Evolutionary conservation across 768 basidiomycete genomes (phyloP).

Genomic region (Psilocybe cyanescens): DNA sequence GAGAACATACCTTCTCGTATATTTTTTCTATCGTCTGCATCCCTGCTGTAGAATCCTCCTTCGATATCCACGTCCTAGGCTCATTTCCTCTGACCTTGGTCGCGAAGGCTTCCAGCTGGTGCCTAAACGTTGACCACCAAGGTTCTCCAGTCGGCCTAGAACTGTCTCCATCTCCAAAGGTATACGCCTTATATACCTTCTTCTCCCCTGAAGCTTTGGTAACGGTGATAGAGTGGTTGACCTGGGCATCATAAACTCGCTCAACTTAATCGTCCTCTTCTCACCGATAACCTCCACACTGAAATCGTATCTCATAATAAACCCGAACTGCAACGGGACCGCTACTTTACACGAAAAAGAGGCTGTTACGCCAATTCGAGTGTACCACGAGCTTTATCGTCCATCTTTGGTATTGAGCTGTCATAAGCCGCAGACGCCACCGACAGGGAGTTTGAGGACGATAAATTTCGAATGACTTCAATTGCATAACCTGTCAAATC

Average conservation of each 20-base stretch:
- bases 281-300: constrained; percentile 43
- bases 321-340: constrained; percentile 30
- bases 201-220: constrained; percentile 23
- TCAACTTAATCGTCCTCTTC: constrained; percentile 35
- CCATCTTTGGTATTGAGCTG: constrained; percentile 34
- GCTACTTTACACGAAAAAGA: constrained; percentile 39
- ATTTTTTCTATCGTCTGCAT: constrained; percentile 50
- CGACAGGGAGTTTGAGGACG: constrained; percentile 43
- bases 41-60: constrained; percentile 43
- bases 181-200: constrained; percentile 47
- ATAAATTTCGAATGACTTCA: constrained; percentile 49
- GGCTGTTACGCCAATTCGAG: constrained; percentile 43
- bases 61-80: constrained; percentile 45
- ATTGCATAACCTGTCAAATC: constrained; percentile 49
- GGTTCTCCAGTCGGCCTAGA: constrained; percentile 35
- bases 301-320: constrained; percentile 43
- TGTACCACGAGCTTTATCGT: constrained; percentile 43
- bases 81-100: constrained; percentile 48
- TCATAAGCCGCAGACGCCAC: constrained; percentile 40
- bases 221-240: constrained; percentile 50
- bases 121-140: constrained; percentile 63
- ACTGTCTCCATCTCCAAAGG: constrained; percentile 23
- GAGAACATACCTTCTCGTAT: constrained; percentile 37
- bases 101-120: constrained; percentile 61
- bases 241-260: constrained; percentile 41